Evolutionary conservation across 2,329 filamentous ascomycete genomes (phyloP).

Genomic region (Colletotrichum falcatum): DNA sequence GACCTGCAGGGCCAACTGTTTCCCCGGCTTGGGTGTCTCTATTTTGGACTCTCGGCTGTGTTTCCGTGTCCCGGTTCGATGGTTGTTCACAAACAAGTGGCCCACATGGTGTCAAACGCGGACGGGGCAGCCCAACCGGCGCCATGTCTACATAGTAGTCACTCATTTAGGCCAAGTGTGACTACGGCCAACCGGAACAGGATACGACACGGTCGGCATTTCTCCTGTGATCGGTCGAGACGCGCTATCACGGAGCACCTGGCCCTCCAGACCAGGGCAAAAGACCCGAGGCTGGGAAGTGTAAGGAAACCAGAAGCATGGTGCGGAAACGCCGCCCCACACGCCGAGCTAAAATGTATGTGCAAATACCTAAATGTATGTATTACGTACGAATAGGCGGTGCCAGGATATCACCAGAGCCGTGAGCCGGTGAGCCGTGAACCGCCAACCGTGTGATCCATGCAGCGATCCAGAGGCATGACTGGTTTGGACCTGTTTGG

Average conservation of each 20-base stretch:
- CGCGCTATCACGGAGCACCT: background rate
- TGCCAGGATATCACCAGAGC: too few species aligned
- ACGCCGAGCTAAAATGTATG: too few species aligned
- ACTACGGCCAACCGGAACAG: background rate
- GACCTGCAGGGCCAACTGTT: background rate
- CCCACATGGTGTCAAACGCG: conserved; percentile 8
- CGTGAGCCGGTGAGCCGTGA: conserved; percentile 13
- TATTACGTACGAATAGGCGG: too few species aligned
- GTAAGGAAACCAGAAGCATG: background rate
- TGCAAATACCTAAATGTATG: too few species aligned
- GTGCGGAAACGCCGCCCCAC: background rate
- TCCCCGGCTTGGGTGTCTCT: conserved; percentile 22
- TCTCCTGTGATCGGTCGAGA: background rate
- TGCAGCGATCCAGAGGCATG: conserved; percentile 28
- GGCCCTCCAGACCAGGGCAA: background rate
- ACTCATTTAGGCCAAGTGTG: background rate
- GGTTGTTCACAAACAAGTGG: conserved; percentile 20
- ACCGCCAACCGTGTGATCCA: conserved; percentile 16
- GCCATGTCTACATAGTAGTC: background rate
- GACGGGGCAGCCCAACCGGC: conserved; percentile 23
- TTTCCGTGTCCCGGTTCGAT: conserved; percentile 14
- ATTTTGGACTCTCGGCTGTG: background rate
- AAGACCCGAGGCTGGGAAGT: background rate
- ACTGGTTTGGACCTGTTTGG: conserved; percentile 26
- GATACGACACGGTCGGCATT: conserved; percentile 2